phyloP scores from a whole-genome alignment of 371 early-diverging fungal species.

The Apophysomyces sp. region DNA sequence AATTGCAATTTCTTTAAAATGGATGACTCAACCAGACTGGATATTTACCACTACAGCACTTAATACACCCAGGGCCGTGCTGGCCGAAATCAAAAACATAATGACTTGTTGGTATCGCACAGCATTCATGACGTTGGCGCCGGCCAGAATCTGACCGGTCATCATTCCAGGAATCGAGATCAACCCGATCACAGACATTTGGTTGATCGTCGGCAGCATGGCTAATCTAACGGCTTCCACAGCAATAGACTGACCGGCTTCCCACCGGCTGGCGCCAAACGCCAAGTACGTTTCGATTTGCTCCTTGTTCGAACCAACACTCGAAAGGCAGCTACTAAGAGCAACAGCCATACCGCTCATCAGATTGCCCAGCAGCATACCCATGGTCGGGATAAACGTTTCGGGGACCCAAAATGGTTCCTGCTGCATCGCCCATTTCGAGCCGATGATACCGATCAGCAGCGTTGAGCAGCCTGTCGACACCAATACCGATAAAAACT shows the following conservation, averaged over 20 bases:
- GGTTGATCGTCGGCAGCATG: slow-evolving; percentile 81
- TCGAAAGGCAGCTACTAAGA: slow-evolving; percentile 55
- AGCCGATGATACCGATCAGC: slow-evolving; percentile 61
- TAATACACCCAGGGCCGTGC: slow-evolving; percentile 65
- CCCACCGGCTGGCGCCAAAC: slow-evolving; percentile 87
- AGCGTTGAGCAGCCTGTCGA: slow-evolving; percentile 51
- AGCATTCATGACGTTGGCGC: slow-evolving; percentile 78
- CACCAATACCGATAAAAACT: slow-evolving; percentile 52
- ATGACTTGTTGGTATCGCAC: slow-evolving; percentile 81
- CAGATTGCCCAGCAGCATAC: slow-evolving; percentile 83
- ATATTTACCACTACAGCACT: slow-evolving; percentile 56
- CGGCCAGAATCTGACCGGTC: slow-evolving; percentile 90
- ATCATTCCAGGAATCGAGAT: slow-evolving; percentile 91
- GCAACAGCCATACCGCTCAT: slow-evolving; percentile 87
- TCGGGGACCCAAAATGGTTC: slow-evolving; percentile 73
- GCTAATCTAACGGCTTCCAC: slow-evolving; percentile 74
- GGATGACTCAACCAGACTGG: not conserved
- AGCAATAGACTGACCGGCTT: slow-evolving; percentile 74
- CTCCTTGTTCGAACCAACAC: slow-evolving; percentile 62
- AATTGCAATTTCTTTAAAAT: not conserved
- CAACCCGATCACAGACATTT: slow-evolving; percentile 84
- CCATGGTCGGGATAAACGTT: slow-evolving; percentile 86
- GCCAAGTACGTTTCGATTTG: slow-evolving; percentile 66
- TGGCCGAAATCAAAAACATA: slow-evolving; percentile 81
- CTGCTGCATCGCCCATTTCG: slow-evolving; percentile 73